A percentile compares a stretch with the other conserved stretches of the same genome.
These are phyloP conservation scores for Pyrus pyrifolia DNA, from an alignment of 306 rosid genomes.

Conservation along the genomic window DNA sequence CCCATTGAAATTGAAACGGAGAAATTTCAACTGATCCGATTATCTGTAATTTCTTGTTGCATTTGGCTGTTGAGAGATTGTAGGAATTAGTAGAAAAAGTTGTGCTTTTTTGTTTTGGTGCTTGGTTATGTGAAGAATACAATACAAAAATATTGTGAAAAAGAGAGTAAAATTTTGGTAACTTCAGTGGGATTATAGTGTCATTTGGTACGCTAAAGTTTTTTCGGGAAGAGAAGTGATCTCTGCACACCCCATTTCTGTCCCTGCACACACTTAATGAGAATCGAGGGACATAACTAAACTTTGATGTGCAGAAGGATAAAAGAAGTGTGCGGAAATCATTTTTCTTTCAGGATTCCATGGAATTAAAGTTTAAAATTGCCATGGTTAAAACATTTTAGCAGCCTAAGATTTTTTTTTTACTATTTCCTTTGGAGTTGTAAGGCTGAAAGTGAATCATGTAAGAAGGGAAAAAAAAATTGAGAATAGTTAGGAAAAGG, in stretches of 20 bases:
- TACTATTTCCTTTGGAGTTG: neutral
- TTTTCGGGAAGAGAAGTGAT: neutral
- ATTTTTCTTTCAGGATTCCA: neutral
- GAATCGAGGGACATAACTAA: neutral
- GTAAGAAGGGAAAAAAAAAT: neutral
- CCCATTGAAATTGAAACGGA: neutral
- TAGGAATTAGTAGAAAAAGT: too few species aligned
- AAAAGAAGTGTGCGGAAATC: too few species aligned
- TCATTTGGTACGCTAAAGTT: too few species aligned
- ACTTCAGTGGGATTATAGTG: too few species aligned
- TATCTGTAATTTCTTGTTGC: neutral
- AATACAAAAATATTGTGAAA: too few species aligned
- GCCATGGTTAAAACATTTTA: neutral
- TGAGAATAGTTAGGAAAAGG: neutral
- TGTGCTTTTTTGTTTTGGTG: too few species aligned
- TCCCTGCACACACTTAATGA: too few species aligned
- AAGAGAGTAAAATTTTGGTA: too few species aligned
- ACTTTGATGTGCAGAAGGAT: neutral
- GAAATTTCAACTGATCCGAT: too few species aligned
- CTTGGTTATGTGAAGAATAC: too few species aligned
- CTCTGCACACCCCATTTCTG: neutral
- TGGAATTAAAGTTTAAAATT: neutral
- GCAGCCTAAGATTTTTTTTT: neutral
- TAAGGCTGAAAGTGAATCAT: neutral
- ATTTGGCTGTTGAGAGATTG: too few species aligned